These are phyloP conservation scores for Ciborinia camelliae DNA, from an alignment of 2,329 filamentous ascomycete genomes.

Conservation along the genomic window DNA sequence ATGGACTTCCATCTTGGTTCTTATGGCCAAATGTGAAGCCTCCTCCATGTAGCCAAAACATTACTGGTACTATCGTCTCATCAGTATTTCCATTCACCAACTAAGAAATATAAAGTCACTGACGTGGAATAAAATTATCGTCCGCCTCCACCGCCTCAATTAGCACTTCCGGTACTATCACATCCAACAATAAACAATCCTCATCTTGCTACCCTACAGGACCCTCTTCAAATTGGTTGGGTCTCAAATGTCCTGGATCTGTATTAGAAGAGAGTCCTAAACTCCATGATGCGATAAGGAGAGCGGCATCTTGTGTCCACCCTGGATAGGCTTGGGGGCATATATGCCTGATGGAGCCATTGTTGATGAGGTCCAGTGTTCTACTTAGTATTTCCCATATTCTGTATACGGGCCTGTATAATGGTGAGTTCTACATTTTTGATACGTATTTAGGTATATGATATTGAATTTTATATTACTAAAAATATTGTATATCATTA, in stretches of 20 bases:
- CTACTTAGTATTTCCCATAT: no score
- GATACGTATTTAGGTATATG: no score
- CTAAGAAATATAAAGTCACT: not conserved
- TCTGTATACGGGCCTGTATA: no score
- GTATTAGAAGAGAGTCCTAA: not conserved
- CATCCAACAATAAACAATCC: not conserved
- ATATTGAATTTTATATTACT: no score
- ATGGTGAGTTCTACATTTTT: no score
- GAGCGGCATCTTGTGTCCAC: not conserved
- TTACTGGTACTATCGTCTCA: slow-evolving; percentile 41
- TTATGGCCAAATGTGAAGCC: slow-evolving; percentile 56
- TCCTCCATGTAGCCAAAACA: slow-evolving; percentile 58
- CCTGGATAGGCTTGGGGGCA: not conserved
- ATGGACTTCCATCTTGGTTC: slow-evolving; percentile 60
- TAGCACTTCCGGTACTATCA: not conserved
- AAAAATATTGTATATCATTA: no score
- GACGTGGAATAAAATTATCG: not conserved
- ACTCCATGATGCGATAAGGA: not conserved
- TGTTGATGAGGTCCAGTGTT: no score
- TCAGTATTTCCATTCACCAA: slow-evolving; percentile 27
- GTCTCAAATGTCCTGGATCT: not conserved
- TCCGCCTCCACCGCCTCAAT: not conserved
- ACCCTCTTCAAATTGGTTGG: not conserved
- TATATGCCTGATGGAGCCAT: not conserved
- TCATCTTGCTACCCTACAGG: not conserved